phyloP scores from a whole-genome alignment of 2,329 filamentous ascomycete genomes.

The Trichoderma atrobrunneum region DNA sequence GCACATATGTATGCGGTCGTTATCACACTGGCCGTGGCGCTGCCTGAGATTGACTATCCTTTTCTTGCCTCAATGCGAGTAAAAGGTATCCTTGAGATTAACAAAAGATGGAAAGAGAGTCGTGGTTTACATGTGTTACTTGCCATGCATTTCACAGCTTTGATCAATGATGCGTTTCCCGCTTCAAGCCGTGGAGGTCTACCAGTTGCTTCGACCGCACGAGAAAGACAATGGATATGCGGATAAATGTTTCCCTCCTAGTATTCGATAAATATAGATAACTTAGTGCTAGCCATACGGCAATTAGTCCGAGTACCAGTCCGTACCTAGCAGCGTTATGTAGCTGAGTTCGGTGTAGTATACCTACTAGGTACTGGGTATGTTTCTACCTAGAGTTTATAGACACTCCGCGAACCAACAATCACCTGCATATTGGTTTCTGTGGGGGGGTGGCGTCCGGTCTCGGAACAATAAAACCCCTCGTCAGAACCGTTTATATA shows the following conservation, averaged over 20 bases:
- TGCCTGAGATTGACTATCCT: background rate
- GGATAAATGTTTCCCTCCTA: background rate
- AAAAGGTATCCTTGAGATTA: background rate
- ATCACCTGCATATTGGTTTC: background rate
- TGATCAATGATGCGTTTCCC: background rate
- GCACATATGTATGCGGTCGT: background rate
- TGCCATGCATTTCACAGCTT: background rate
- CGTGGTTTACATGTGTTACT: background rate
- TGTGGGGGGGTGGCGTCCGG: background rate
- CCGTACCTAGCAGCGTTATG: background rate
- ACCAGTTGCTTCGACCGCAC: background rate
- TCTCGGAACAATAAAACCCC: background rate
- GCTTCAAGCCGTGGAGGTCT: background rate
- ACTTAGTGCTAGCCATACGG: background rate
- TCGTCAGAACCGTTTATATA: background rate
- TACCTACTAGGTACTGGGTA: too few species aligned
- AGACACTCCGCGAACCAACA: background rate
- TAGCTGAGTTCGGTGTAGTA: background rate
- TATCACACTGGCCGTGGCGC: background rate
- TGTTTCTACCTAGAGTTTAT: too few species aligned
- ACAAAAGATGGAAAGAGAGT: background rate
- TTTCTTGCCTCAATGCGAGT: background rate
- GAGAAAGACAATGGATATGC: too few species aligned
- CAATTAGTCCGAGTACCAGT: rapidly evolving
- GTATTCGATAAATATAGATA: background rate